These are phyloP conservation scores for Metschnikowia baotianmanensis DNA, from an alignment of 805 yeast species.

Conservation along the genomic window DNA sequence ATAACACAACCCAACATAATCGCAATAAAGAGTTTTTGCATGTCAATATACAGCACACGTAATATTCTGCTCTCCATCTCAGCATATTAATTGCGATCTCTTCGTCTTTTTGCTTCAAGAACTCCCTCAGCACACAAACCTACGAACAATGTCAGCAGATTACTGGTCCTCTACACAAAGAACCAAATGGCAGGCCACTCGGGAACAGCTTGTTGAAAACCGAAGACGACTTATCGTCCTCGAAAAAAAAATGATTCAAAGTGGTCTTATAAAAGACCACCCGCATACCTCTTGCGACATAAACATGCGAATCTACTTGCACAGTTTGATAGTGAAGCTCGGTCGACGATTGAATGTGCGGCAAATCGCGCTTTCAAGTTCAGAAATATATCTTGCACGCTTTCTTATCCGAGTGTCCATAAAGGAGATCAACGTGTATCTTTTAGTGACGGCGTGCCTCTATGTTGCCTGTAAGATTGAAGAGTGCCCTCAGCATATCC, in stretches of 20 bases:
- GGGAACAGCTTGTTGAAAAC: constrained; percentile 52
- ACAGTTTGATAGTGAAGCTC: constrained; percentile 66
- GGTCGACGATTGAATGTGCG: constrained; percentile 77
- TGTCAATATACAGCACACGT: too few species aligned
- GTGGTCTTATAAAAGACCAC: constrained; percentile 42
- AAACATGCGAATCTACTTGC: constrained; percentile 74
- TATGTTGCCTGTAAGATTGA: constrained; percentile 93
- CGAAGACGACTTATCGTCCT: constrained; percentile 40
- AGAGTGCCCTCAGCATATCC: constrained; percentile 91
- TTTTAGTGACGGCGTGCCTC: constrained; percentile 78
- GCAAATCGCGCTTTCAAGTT: constrained; percentile 83
- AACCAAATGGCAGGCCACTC: constrained; percentile 73
- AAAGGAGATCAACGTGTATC: constrained; percentile 78
- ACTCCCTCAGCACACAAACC: not conserved
- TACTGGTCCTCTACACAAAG: constrained; percentile 88
- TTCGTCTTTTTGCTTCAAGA: not conserved
- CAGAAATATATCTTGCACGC: constrained; percentile 80
- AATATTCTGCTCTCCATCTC: too few species aligned
- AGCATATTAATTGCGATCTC: not conserved
- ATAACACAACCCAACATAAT: too few species aligned
- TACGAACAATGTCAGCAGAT: constrained; percentile 66
- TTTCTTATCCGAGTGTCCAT: constrained; percentile 70
- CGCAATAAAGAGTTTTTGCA: too few species aligned
- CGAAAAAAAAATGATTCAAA: constrained; percentile 43
- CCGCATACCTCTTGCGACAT: constrained; percentile 51